Evolutionary conservation across 257 asterid genomes (phyloP), one percentile per base, ranked within the genome.

Genomic region (Prunella vulgaris): DNA sequence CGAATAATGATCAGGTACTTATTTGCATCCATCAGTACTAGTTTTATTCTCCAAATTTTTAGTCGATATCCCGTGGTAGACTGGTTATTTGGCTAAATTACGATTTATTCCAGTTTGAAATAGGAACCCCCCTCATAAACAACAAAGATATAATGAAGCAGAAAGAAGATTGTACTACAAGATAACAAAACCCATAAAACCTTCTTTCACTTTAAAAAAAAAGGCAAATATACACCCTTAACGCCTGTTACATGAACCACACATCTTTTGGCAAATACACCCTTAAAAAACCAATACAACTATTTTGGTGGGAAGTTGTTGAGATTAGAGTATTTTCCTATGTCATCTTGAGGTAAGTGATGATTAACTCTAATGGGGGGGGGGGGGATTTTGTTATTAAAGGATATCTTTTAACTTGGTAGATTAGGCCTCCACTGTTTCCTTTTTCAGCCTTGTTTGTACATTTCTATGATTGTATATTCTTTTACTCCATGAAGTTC

Each of bases 1-100:
- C 74, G 0, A 69, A 17, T 52, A 70, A 85, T 77, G 80, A 68
- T 74, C 98, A 88, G 96, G 97, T 92, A 76, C 12, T 56, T 5
- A 65, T 59, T 30, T 70, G 42, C 73, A 52, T 72, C 24, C 28
- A 49, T 27, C 54, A 63, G 7, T 52, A 51, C 27, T 21, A 59
- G 15, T 44, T 69, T 44, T 27, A 15, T 51, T 63, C 49, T 65
- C 9, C 44, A 21, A 10, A n/a, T 5, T 63, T 56, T 64, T 37
- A 12, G 7, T 53, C 52, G 10, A n/a, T 48, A 38, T 68, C 4
- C 12, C 30, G 63, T 6, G 22, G n/a, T n/a, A n/a, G 40, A 60
- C 57, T 12, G 27, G 28, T 60, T 49, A 53, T 42, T 42, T 42
- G 48, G 15, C n/a, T 40, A 13, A n/a, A 40, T 65, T 66, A 22